Evolutionary conservation across 2,329 filamentous ascomycete genomes (phyloP).

Genomic region (Ceratocystis eucalypticola): DNA sequence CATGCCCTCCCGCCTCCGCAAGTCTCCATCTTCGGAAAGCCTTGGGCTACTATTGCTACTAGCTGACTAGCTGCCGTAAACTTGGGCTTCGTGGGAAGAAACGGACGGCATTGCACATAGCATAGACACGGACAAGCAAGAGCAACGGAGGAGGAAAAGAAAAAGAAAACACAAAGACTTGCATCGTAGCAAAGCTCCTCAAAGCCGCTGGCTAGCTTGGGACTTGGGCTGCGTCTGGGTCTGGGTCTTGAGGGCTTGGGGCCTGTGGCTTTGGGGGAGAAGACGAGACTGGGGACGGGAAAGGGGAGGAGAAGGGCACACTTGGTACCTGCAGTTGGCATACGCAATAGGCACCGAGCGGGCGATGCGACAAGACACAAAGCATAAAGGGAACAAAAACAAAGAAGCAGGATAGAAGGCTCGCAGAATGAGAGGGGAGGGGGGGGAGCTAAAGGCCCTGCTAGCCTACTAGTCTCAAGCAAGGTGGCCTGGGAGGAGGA

Average conservation of each 20-base stretch:
- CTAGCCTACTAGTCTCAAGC: too few species aligned
- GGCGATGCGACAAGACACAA: slow-evolving; percentile 2
- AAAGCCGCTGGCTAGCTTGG: neutral
- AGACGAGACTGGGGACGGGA: too few species aligned
- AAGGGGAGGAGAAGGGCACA: neutral
- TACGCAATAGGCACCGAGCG: slow-evolving; percentile 3
- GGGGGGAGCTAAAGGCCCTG: too few species aligned
- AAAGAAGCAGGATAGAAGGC: neutral
- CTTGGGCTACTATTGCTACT: slow-evolving; percentile 1
- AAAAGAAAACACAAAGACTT: neutral
- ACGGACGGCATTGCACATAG: neutral
- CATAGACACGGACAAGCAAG: neutral
- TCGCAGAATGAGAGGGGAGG: too few species aligned
- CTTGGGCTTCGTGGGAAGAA: neutral
- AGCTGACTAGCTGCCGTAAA: neutral
- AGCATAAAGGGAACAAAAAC: neutral
- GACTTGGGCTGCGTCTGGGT: neutral
- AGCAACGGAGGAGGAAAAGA: neutral
- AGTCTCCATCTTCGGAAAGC: slow-evolving; percentile 2
- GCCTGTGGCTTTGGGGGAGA: too few species aligned
- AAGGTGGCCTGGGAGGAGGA: neutral
- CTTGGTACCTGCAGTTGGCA: slow-evolving; percentile 5
- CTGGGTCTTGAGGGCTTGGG: too few species aligned
- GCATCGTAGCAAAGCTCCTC: neutral
- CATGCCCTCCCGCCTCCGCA: neutral